A percentile compares a stretch with the other conserved stretches of the same genome.
phyloP scores from a whole-genome alignment of 2,329 filamentous ascomycete genomes.

The Sporothrix globosa region DNA sequence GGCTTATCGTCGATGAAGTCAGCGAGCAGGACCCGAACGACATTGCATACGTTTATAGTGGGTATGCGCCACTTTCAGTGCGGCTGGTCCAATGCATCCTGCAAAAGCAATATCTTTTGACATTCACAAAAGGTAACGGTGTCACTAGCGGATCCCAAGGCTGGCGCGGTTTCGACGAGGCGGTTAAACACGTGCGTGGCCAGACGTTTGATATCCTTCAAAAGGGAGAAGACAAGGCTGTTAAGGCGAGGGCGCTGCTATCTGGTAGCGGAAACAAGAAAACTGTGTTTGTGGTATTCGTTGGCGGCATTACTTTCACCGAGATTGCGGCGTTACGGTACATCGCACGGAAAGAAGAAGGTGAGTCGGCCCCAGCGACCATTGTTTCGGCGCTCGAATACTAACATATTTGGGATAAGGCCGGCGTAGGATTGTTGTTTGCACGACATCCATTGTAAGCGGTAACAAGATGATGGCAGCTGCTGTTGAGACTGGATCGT shows the following conservation, averaged over 20 bases:
- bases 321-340: conserved; percentile 94
- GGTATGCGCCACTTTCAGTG: conserved; percentile 90
- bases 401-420: conserved; percentile 23
- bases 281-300: conserved; percentile 92
- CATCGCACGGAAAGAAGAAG: conserved; percentile 80
- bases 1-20: conserved; percentile 92
- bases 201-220: conserved; percentile 91
- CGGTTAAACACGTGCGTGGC: conserved; percentile 82
- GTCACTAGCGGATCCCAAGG: conserved; percentile 66
- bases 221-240: conserved; percentile 88
- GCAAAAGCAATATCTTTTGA: conserved; percentile 82
- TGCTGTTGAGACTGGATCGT: conserved; percentile 73
- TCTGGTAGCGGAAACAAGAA: conserved; percentile 76
- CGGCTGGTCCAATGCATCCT: conserved; percentile 89
- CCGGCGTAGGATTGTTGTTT: conserved; percentile 77
- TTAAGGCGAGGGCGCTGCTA: conserved; percentile 81
- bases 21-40: conserved; percentile 94
- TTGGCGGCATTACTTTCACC: conserved; percentile 95
- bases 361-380: conserved; percentile 46
- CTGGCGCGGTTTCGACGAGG: conserved; percentile 92
- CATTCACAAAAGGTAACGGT: conserved; percentile 64
- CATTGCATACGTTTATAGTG: conserved; percentile 96
- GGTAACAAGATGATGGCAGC: conserved; percentile 87
- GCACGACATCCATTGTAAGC: conserved; percentile 87
- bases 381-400: neutral